phyloP scores from a whole-genome alignment of 1,284 basidiomycete genomes.

The Ganoderma leucocontextum region DNA sequence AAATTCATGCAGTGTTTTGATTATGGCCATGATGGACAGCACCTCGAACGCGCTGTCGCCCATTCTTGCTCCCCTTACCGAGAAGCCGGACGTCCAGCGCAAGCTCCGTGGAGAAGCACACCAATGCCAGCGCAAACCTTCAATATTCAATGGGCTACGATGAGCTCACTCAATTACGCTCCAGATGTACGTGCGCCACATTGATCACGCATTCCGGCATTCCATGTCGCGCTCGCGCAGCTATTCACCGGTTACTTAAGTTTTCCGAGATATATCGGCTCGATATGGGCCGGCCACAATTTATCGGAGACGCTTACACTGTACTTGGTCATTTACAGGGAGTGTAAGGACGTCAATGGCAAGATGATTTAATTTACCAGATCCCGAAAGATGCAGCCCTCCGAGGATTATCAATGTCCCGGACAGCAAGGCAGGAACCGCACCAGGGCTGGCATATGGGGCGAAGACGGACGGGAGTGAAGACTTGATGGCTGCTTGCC shows the following conservation, averaged over 20 bases:
- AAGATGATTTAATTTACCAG: neutral
- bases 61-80: conserved; percentile 68
- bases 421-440: no score
- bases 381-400: neutral
- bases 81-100: conserved; percentile 57
- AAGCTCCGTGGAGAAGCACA: conserved; percentile 58
- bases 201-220: neutral
- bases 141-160: conserved; percentile 10
- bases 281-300: neutral
- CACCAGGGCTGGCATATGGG: neutral
- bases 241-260: neutral
- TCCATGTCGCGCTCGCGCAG: neutral
- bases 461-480: neutral
- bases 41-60: conserved; percentile 68
- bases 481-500: no score
- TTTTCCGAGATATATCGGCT: neutral
- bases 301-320: neutral
- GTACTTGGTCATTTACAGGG: neutral
- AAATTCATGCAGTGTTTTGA: conserved; percentile 42
- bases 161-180: neutral
- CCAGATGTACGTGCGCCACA: neutral
- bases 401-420: neutral
- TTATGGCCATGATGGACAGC: conserved; percentile 61
- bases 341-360: neutral
- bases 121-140: conserved; percentile 38